These are phyloP conservation scores for Pyrenophora tritici-repentis DNA, from an alignment of 2,329 filamentous ascomycete species.

Conservation along the genomic window DNA sequence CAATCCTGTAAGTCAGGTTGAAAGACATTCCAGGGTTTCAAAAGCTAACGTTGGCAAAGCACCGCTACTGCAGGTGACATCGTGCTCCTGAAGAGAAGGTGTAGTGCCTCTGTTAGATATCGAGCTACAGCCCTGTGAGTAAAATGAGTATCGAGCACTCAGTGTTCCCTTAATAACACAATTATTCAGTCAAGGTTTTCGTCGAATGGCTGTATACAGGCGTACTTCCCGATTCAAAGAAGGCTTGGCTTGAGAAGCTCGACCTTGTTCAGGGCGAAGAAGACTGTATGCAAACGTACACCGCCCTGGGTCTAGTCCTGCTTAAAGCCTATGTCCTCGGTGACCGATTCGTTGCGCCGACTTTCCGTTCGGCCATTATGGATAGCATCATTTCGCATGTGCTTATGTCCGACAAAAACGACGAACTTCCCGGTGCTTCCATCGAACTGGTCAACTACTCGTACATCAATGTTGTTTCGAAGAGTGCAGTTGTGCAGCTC, in stretches of 20 bases:
- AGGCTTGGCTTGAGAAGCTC: too few relatives aligned
- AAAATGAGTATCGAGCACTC: not conserved
- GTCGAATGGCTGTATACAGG: not conserved
- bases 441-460: too few relatives aligned
- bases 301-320: not conserved
- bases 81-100: conserved; percentile 7
- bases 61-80: not conserved
- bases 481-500: too few relatives aligned
- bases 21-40: too few relatives aligned
- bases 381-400: not conserved
- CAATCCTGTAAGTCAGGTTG: too few relatives aligned
- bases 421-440: too few relatives aligned
- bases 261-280: too few relatives aligned
- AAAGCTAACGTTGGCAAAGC: not conserved
- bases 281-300: too few relatives aligned
- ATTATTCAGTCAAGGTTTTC: not conserved
- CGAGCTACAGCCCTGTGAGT: not conserved
- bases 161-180: not conserved
- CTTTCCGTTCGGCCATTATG: not conserved
- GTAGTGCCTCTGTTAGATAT: conserved; percentile 5
- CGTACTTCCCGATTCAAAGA: not conserved
- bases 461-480: too few relatives aligned
- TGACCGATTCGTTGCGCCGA: not conserved
- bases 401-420: too few relatives aligned
- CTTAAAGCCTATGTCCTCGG: not conserved